These are phyloP conservation scores for Scolecobasidium constrictum DNA, from an alignment of 2,329 filamentous ascomycete species.

Conservation along the genomic window DNA sequence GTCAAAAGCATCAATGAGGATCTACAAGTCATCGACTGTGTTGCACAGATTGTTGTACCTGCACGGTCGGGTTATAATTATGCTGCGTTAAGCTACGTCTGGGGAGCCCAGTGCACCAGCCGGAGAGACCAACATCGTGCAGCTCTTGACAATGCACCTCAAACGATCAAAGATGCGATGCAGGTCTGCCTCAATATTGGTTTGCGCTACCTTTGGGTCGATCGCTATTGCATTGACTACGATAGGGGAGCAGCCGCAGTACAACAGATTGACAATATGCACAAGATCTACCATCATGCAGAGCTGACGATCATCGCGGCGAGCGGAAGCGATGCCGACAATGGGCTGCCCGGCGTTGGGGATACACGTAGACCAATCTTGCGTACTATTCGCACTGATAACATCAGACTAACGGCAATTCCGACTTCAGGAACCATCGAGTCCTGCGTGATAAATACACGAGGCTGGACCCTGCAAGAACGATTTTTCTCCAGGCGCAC, in stretches of 20 bases:
- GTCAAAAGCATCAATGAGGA: neutral
- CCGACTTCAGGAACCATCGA: neutral
- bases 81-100: slow-evolving; percentile 7
- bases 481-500: neutral
- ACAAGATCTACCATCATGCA: neutral
- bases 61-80: neutral
- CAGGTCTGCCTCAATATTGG: slow-evolving; percentile 1
- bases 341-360: neutral
- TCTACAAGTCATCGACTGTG: slow-evolving; percentile 2
- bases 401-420: neutral
- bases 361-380: neutral
- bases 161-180: slow-evolving; percentile 8
- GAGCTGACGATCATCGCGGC: slow-evolving; percentile 6
- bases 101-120: neutral
- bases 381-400: neutral
- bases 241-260: slow-evolving; percentile 6
- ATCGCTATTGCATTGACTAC: slow-evolving; percentile 12
- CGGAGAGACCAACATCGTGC: neutral
- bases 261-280: slow-evolving; percentile 6
- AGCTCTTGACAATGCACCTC: neutral
- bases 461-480: slow-evolving; percentile 1
- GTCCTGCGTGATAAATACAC: neutral
- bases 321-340: neutral
- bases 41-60: neutral
- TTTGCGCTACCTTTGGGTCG: slow-evolving; percentile 12